Percentiles rank a stretch among this genome's conserved stretches.
Conservation (phyloP, 2,329 filamentous ascomycete species). For the Diaporthe caulivora region DNA sequence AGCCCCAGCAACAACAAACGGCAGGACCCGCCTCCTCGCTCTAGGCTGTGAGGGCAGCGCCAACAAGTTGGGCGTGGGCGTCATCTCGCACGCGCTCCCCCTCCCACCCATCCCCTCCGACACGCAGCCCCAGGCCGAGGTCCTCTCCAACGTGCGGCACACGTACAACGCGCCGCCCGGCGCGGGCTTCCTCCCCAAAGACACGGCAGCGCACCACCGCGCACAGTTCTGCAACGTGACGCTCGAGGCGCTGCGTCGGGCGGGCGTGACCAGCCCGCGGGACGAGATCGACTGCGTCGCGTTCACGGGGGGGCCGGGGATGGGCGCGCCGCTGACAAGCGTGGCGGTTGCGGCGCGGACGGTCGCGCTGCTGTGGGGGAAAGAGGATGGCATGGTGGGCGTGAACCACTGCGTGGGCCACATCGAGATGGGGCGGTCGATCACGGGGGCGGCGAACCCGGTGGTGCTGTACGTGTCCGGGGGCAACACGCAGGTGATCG, state of each 20-base stretch:
- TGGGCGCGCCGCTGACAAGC: slow-evolving; percentile 91
- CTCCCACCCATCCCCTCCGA: slow-evolving; percentile 41
- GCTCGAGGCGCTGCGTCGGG: slow-evolving; percentile 80
- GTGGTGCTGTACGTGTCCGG: slow-evolving; percentile 93
- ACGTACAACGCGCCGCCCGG: slow-evolving; percentile 94
- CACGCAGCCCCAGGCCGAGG: slow-evolving; percentile 62
- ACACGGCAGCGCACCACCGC: slow-evolving; percentile 94
- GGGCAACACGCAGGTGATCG: slow-evolving; percentile 63
- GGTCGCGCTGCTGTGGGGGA: slow-evolving; percentile 85
- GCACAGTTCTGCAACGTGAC: slow-evolving; percentile 86
- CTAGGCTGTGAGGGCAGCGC: slow-evolving; percentile 87
- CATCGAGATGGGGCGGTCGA: slow-evolving; percentile 97
- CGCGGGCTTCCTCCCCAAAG: slow-evolving; percentile 94
- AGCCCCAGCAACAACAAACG: slow-evolving; percentile 19
- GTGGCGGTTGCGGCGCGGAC: slow-evolving; percentile 89
- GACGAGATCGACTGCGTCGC: slow-evolving; percentile 89
- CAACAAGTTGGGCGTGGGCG: slow-evolving; percentile 95
- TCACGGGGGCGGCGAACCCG: slow-evolving; percentile 90
- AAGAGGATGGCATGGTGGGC: slow-evolving; percentile 75
- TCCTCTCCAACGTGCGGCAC: slow-evolving; percentile 94
- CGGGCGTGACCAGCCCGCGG: slow-evolving; percentile 63
- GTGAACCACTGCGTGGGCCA: slow-evolving; percentile 99
- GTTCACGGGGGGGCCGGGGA: slow-evolving; percentile 95
- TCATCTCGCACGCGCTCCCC: slow-evolving; percentile 79
- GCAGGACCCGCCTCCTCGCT: slow-evolving; percentile 62